Evolutionary conservation across 345 rosid genomes (phyloP).

Genomic region (Citrus australasica): DNA sequence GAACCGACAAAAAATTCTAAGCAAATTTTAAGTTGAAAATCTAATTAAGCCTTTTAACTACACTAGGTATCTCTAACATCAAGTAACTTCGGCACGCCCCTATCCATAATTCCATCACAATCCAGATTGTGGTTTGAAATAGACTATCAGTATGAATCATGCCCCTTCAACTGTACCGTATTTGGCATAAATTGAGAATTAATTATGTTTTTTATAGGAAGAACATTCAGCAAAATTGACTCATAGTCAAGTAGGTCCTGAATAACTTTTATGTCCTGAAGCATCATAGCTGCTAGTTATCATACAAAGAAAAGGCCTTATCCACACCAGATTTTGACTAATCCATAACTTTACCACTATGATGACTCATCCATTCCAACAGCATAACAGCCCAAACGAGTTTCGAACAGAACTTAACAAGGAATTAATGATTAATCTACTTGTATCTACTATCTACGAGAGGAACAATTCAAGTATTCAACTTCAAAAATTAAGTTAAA

Average conservation of each 20-base stretch:
- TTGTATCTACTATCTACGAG: not conserved
- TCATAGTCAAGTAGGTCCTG: not conserved
- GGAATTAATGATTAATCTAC: not conserved
- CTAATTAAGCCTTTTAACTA: not conserved
- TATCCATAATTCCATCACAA: not conserved
- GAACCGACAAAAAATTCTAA: not conserved
- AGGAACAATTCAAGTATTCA: not conserved
- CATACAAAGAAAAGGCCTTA: not conserved
- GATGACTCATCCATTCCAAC: not conserved
- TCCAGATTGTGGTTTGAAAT: not conserved
- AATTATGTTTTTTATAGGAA: not conserved
- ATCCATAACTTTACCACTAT: not conserved
- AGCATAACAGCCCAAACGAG: not conserved
- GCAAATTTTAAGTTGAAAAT: too few relatives aligned
- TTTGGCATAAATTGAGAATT: not conserved
- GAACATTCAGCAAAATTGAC: not conserved
- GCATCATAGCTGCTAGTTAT: not conserved
- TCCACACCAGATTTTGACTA: not conserved
- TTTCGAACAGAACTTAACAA: not conserved
- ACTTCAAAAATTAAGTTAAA: too few relatives aligned
- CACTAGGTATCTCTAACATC: not conserved
- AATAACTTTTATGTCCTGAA: not conserved
- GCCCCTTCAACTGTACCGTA: not conserved
- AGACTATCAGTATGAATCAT: not conserved
- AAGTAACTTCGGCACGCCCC: not conserved